Percentiles rank a stretch among this genome's conserved stretches.
Evolutionary conservation across 495 filamentous ascomycete species (phyloP).

Genomic region (Penicillium crystallinum): DNA sequence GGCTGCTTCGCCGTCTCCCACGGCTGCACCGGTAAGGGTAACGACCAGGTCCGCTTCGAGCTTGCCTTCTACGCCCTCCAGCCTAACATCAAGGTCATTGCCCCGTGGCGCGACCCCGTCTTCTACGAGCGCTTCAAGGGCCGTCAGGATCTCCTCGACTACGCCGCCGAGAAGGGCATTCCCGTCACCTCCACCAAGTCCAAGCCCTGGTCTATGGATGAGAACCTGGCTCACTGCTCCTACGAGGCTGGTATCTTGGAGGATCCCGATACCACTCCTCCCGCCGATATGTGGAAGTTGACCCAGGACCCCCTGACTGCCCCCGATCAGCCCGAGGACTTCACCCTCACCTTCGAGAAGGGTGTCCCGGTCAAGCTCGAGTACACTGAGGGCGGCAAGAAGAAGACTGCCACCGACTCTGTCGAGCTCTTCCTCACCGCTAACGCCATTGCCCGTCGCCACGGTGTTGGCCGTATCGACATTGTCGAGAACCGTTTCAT

Average conservation of each 20-base stretch:
- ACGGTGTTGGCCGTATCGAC: slow-evolving; percentile 85
- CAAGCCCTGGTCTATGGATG: slow-evolving; percentile 77
- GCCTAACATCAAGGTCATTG: slow-evolving; percentile 78
- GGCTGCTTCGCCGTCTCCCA: slow-evolving; percentile 58
- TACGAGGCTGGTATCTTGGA: slow-evolving; percentile 75
- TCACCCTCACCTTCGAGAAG: slow-evolving; percentile 78
- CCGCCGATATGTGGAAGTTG: slow-evolving; percentile 78
- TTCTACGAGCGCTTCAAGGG: slow-evolving; percentile 82
- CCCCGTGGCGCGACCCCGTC: slow-evolving; percentile 78
- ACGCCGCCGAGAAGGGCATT: slow-evolving; percentile 70
- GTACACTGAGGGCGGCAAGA: slow-evolving; percentile 39
- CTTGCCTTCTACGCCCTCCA: slow-evolving; percentile 70
- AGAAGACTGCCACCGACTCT: slow-evolving; percentile 64
- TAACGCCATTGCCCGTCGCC: slow-evolving; percentile 69
- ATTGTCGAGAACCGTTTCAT: slow-evolving; percentile 90
- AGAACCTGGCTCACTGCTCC: slow-evolving; percentile 85
- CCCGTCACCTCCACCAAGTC: slow-evolving; percentile 85
- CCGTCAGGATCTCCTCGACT: slow-evolving; percentile 84
- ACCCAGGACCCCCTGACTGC: slow-evolving; percentile 73
- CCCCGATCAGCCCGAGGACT: slow-evolving; percentile 68
- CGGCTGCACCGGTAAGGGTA: slow-evolving; percentile 84
- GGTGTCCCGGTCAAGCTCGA: slow-evolving; percentile 75
- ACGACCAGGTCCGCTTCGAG: slow-evolving; percentile 85
- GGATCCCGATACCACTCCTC: slow-evolving; percentile 52
- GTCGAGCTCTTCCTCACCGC: slow-evolving; percentile 74